Evolutionary conservation across 176 grass and related monocot species (phyloP).

Genomic region (Cenchrus purpureus): DNA sequence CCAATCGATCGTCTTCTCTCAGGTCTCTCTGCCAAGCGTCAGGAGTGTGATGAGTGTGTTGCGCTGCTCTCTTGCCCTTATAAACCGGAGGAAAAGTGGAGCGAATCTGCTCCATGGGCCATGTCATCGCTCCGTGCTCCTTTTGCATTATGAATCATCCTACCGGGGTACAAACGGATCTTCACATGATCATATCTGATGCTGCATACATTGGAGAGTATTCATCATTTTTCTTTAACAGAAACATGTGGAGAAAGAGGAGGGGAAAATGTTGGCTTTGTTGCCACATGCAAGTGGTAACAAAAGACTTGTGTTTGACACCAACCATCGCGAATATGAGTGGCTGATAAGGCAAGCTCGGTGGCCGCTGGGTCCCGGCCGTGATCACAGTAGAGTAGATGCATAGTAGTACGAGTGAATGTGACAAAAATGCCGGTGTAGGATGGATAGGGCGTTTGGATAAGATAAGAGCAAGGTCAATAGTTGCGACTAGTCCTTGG

Average conservation of each 20-base stretch:
- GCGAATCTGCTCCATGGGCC: conserved; percentile 2
- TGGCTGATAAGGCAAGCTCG: conserved; percentile 1
- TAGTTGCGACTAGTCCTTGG: no score
- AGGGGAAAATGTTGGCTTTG: neutral
- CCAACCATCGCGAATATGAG: neutral
- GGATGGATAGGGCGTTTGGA: conserved; percentile 5
- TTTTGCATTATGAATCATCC: conserved; percentile 18
- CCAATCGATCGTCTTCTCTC: no score
- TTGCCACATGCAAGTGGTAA: neutral
- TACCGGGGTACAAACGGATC: conserved; percentile 28
- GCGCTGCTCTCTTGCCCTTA: neutral
- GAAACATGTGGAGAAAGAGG: neutral
- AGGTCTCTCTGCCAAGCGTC: neutral
- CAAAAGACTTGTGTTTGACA: neutral
- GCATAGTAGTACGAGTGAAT: conserved; percentile 5
- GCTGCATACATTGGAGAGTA: no score
- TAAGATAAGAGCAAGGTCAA: conserved; percentile 41
- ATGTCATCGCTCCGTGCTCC: neutral
- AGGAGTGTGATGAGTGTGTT: neutral
- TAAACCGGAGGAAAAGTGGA: conserved; percentile 32
- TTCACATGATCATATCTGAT: neutral
- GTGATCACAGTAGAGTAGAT: neutral
- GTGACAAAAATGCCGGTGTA: conserved; percentile 29
- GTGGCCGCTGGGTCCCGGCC: conserved; percentile 27
- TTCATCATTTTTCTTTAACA: neutral